phyloP scores from a whole-genome alignment of 345 rosid species.

The Hibiscus mutabilis region DNA sequence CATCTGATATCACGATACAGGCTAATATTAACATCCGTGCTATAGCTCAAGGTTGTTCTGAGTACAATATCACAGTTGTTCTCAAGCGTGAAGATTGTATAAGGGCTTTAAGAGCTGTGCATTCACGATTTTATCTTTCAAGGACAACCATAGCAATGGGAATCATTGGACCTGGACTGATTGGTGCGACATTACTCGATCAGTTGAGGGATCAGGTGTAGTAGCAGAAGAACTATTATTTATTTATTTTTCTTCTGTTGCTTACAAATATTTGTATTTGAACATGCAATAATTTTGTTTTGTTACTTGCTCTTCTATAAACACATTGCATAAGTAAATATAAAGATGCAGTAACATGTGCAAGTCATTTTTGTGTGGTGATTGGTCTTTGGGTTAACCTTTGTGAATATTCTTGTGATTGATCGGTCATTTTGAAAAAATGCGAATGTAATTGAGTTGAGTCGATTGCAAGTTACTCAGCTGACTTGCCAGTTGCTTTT shows the following conservation, averaged over 20 bases:
- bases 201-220: slow-evolving; percentile 93
- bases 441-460: background rate
- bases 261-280: background rate
- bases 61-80: slow-evolving; percentile 89
- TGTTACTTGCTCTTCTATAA: background rate
- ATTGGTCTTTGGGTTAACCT: background rate
- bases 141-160: slow-evolving; percentile 94
- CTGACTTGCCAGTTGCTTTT: background rate
- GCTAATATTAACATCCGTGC: slow-evolving; percentile 95
- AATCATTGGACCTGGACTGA: slow-evolving; percentile 91
- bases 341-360: background rate
- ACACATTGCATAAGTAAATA: background rate
- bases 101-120: slow-evolving; percentile 92
- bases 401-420: background rate
- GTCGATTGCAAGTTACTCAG: background rate
- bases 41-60: slow-evolving; percentile 99
- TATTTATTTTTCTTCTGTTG: background rate
- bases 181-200: slow-evolving; percentile 87
- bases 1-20: slow-evolving; percentile 34
- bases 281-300: background rate
- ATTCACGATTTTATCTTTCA: slow-evolving; percentile 92
- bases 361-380: background rate
- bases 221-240: background rate
- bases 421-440: background rate
- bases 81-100: slow-evolving; percentile 88